A percentile compares a stretch with the other conserved stretches of the same genome.
These are phyloP conservation scores for Cordyceps cicadae DNA, from an alignment of 2,329 filamentous ascomycete species.

Conservation along the genomic window DNA sequence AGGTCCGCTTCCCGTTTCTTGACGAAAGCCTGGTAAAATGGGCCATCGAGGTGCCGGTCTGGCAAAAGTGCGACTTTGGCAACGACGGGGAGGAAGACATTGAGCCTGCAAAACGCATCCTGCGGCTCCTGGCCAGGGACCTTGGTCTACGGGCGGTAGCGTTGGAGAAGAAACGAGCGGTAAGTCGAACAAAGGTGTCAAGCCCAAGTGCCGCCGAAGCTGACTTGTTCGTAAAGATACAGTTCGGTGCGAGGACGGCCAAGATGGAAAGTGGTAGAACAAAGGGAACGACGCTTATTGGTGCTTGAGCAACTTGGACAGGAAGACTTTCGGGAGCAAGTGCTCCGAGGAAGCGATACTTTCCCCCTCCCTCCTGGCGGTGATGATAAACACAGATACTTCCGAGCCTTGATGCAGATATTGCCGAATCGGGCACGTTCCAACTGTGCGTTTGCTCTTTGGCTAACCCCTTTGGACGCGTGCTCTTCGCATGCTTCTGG, in stretches of 20 bases:
- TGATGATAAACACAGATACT: conserved; percentile 71
- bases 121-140: conserved; percentile 67
- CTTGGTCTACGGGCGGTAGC: conserved; percentile 66
- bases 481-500: conserved; percentile 19
- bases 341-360: not conserved
- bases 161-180: conserved; percentile 85
- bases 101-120: conserved; percentile 72
- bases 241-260: conserved; percentile 74
- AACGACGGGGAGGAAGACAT: conserved; percentile 35
- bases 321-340: not conserved
- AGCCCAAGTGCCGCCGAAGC: not conserved
- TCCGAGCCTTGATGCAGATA: conserved; percentile 43
- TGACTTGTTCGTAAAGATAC: conserved; percentile 45
- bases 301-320: not conserved
- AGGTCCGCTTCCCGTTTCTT: conserved; percentile 83
- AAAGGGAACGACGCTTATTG: conserved; percentile 58
- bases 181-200: conserved; percentile 31
- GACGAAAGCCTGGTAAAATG: conserved; percentile 81
- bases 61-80: conserved; percentile 85
- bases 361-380: conserved; percentile 28
- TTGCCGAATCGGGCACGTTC: conserved; percentile 3
- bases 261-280: conserved; percentile 68
- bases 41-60: conserved; percentile 65
- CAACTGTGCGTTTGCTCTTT: conserved; percentile 40
- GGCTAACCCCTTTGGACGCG: conserved; percentile 36